Conservation (phyloP, 331 rosid genomes). For the Prunus yedoensis region DNA sequence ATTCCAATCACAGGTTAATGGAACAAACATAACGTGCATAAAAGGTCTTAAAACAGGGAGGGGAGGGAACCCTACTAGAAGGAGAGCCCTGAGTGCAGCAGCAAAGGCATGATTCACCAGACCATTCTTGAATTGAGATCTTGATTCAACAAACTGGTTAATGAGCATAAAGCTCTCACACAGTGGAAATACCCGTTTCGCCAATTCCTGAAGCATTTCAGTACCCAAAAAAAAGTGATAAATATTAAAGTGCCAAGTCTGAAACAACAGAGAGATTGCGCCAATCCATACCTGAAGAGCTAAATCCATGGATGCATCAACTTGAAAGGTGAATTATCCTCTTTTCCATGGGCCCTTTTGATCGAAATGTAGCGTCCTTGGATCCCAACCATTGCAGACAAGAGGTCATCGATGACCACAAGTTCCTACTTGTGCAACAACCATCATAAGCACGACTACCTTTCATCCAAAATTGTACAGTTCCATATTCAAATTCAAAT, state of each 20-base stretch:
- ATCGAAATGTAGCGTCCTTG: constrained; percentile 87
- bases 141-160: no score
- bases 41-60: no score
- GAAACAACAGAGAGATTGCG: constrained; percentile 4
- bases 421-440: constrained; percentile 64
- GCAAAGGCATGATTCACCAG: no score
- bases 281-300: constrained; percentile 74
- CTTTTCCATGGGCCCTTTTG: constrained; percentile 60
- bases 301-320: constrained; percentile 92
- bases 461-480: not conserved
- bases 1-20: no score
- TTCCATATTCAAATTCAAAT: not conserved
- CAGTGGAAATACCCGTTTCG: constrained; percentile 82
- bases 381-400: constrained; percentile 83
- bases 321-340: constrained; percentile 50
- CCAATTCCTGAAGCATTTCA: constrained; percentile 71
- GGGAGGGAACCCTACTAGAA: no score
- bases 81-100: no score
- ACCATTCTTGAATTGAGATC: no score
- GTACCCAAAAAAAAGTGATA: not conserved
- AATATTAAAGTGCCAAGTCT: not conserved
- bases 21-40: no score
- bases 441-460: not conserved
- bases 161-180: no score
- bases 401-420: constrained; percentile 84